Conservation (phyloP, 2,329 filamentous ascomycete species). For the Paecilomyces dactylethromorphus region DNA sequence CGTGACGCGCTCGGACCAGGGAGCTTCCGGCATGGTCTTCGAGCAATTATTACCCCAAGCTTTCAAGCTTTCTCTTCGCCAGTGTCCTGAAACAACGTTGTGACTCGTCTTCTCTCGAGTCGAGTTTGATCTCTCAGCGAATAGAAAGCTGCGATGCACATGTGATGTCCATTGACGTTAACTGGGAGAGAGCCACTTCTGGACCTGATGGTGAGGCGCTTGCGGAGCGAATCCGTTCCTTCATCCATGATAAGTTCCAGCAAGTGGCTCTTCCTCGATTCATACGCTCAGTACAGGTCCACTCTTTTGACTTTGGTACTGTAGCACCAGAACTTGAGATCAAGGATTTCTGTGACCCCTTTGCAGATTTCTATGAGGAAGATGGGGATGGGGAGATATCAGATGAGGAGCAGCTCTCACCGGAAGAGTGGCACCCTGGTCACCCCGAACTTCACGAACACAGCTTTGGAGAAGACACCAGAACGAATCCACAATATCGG, state of each 20-base stretch:
- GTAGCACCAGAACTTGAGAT: conserved; percentile 80
- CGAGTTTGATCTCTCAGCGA: neutral
- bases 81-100: neutral
- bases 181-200: conserved; percentile 87
- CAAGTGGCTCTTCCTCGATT: conserved; percentile 85
- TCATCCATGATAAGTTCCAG: conserved; percentile 95
- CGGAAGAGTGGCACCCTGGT: conserved; percentile 17
- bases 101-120: neutral
- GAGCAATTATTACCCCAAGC: neutral
- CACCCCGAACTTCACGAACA: conserved; percentile 19
- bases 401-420: conserved; percentile 26
- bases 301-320: conserved; percentile 86
- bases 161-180: conserved; percentile 92
- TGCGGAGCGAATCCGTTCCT: conserved; percentile 79
- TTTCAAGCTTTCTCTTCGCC: neutral
- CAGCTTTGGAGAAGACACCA: conserved; percentile 23
- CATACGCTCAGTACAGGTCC: conserved; percentile 91
- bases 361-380: conserved; percentile 93
- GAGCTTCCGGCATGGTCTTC: neutral
- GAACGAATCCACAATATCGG: conserved; percentile 19
- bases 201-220: conserved; percentile 81
- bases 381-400: conserved; percentile 50
- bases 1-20: neutral
- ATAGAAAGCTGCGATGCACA: conserved; percentile 9
- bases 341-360: conserved; percentile 92